phyloP scores from a whole-genome alignment of 2,329 filamentous ascomycete genomes.

The Stemphylium beticola region DNA sequence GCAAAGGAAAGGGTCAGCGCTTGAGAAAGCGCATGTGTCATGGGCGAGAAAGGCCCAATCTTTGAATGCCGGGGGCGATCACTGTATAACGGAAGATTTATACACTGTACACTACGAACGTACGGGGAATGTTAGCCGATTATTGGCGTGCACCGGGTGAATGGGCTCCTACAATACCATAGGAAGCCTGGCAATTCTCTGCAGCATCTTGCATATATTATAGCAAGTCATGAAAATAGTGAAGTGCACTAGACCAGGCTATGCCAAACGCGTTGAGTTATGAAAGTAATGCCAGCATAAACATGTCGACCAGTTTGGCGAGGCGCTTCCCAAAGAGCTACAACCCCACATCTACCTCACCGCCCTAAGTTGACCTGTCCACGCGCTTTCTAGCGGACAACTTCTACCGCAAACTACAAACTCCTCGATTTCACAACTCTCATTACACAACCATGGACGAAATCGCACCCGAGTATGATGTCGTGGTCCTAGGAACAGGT shows the following conservation, averaged over 20 bases:
- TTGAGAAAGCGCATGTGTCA: neutral
- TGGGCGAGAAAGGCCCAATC: neutral
- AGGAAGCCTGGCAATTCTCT: neutral
- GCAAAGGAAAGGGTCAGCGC: constrained; percentile 22
- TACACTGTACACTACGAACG: neutral
- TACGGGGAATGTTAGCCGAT: no score
- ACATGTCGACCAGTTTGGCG: constrained; percentile 22
- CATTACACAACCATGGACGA: constrained; percentile 77
- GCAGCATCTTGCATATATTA: constrained; percentile 10
- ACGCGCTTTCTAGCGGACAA: constrained; percentile 28
- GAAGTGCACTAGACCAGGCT: constrained; percentile 14
- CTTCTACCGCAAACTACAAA: constrained; percentile 30
- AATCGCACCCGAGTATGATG: constrained; percentile 98
- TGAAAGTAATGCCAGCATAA: constrained; percentile 19
- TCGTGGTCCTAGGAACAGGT: constrained; percentile 98
- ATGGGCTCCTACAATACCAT: neutral
- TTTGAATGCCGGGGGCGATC: neutral
- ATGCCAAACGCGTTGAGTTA: constrained; percentile 12
- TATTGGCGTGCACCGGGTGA: neutral
- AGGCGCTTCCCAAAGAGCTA: constrained; percentile 38
- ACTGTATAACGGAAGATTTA: neutral
- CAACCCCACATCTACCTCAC: constrained; percentile 36
- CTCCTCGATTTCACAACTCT: constrained; percentile 19
- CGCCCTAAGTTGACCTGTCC: constrained; percentile 26
- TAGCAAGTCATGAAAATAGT: constrained; percentile 9